Percentiles rank a stretch among this genome's conserved stretches.
These are phyloP conservation scores for Canavalia ensiformis DNA, from an alignment of 306 rosid genomes.

Conservation along the genomic window DNA sequence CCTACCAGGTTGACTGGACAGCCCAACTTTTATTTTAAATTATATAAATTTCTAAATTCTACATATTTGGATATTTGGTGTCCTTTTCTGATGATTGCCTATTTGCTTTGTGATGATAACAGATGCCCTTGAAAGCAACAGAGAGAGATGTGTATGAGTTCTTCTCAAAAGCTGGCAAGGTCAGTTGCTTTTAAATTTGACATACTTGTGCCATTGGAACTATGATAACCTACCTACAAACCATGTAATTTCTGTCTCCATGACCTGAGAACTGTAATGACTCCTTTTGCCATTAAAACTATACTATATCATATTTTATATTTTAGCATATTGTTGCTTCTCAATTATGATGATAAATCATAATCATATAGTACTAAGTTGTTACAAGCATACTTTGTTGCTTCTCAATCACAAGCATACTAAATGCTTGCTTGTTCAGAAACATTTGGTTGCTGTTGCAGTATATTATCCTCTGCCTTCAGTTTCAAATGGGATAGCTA, in stretches of 20 bases:
- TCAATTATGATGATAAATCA: constrained; percentile 27
- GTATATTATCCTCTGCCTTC: constrained; percentile 62
- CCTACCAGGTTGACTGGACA: constrained; percentile 79
- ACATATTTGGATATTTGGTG: constrained; percentile 21
- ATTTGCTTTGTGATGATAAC: constrained; percentile 49
- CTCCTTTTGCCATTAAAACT: not conserved
- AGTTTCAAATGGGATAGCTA: constrained; percentile 60
- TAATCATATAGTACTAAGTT: constrained; percentile 9
- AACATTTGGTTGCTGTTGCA: constrained; percentile 65
- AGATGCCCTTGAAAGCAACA: constrained; percentile 99
- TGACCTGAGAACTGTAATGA: not conserved
- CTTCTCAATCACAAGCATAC: constrained; percentile 31
- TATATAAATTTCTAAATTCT: not conserved
- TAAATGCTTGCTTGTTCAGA: constrained; percentile 53
- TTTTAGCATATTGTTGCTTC: not conserved
- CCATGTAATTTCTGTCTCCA: not conserved
- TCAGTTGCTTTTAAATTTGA: constrained; percentile 50
- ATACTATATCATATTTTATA: not conserved
- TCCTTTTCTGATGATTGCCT: constrained; percentile 38
- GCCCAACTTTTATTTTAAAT: not conserved
- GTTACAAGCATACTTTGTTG: not conserved
- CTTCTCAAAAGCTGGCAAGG: constrained; percentile 99
- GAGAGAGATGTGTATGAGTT: constrained; percentile 95
- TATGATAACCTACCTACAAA: not conserved
- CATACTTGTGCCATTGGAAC: not conserved